Conservation (phyloP, 345 rosid genomes). For the Atalantia buxifolia region DNA sequence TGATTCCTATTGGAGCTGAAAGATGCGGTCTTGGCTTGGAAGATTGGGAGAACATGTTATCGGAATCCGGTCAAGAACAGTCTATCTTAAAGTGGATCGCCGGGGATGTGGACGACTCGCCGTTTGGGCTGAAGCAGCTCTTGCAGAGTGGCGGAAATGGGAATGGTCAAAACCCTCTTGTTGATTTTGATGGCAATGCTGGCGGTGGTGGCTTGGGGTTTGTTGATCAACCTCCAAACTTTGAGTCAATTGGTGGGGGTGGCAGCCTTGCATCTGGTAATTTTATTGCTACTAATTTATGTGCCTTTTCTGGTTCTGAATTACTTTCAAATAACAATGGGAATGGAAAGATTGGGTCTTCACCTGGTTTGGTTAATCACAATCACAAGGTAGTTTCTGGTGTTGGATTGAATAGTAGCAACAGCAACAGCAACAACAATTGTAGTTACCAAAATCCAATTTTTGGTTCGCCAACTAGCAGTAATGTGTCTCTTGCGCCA, state of each 20-base stretch:
- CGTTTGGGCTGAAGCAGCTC: constrained; percentile 42
- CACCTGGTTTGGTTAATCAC: constrained; percentile 14
- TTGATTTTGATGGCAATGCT: constrained; percentile 41
- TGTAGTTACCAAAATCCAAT: constrained; percentile 22
- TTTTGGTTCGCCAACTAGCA: constrained; percentile 22
- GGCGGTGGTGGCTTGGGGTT: constrained; percentile 27
- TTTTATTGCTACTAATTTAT: constrained; percentile 19
- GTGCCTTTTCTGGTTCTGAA: constrained; percentile 30
- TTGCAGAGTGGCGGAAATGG: constrained; percentile 32
- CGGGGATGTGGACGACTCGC: constrained; percentile 46
- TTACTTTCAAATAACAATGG: constrained; percentile 24
- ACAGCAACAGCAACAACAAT: constrained; percentile 8
- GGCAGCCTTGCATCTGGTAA: constrained; percentile 23
- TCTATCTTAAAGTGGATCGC: constrained; percentile 44
- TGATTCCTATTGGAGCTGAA: constrained; percentile 25
- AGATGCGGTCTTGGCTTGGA: constrained; percentile 44
- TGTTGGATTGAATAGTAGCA: constrained; percentile 17
- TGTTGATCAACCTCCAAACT: constrained; percentile 33
- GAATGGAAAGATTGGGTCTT: constrained; percentile 24
- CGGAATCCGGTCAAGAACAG: constrained; percentile 47
- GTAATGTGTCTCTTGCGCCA: constrained; percentile 15
- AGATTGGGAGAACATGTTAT: constrained; percentile 51
- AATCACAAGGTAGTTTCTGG: constrained; percentile 15
- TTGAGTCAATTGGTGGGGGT: constrained; percentile 26
- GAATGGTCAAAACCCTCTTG: constrained; percentile 9